Evolutionary conservation across 495 filamentous ascomycete species (phyloP).

Genomic region (Aspergillus diversus): DNA sequence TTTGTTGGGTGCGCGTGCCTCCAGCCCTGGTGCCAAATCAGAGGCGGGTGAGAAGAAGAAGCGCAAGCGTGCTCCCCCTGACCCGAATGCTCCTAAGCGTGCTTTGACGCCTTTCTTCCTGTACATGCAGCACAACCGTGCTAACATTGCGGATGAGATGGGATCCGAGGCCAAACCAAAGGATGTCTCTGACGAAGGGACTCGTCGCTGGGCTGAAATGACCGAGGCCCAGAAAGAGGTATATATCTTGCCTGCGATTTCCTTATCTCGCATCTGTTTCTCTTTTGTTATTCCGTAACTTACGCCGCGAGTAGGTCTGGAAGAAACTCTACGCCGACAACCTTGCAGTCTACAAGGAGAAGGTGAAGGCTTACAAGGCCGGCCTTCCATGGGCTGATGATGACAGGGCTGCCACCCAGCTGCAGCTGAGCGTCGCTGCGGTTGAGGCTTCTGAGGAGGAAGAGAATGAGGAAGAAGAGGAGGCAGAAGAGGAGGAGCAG

Average conservation of each 20-base stretch:
- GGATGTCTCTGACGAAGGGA: conserved; percentile 81
- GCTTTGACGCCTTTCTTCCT: conserved; percentile 94
- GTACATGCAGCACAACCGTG: conserved; percentile 82
- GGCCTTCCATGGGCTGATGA: conserved; percentile 50
- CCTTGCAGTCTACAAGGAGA: conserved; percentile 71
- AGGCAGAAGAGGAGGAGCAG: conserved; percentile 49
- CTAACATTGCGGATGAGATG: conserved; percentile 75
- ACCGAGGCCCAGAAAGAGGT: conserved; percentile 72
- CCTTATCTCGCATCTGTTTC: not conserved
- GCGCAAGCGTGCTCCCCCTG: conserved; percentile 78
- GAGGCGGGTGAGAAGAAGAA: conserved; percentile 73
- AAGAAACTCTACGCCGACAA: conserved; percentile 76
- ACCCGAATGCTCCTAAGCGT: conserved; percentile 93
- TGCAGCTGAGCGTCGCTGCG: conserved; percentile 60
- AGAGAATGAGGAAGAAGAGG: conserved; percentile 40
- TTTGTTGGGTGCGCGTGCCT: conserved; percentile 41
- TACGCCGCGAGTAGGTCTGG: conserved; percentile 57
- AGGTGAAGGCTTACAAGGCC: conserved; percentile 73
- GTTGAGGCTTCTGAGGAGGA: conserved; percentile 52
- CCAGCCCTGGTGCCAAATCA: conserved; percentile 42
- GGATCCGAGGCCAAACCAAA: conserved; percentile 70
- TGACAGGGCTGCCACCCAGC: conserved; percentile 60
- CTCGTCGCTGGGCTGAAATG: conserved; percentile 80
- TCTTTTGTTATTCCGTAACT: conserved; percentile 7
- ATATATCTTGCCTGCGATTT: conserved; percentile 34